These are phyloP conservation scores for Tausonia pullulans DNA, from an alignment of 1,284 basidiomycete genomes.

Conservation along the genomic window DNA sequence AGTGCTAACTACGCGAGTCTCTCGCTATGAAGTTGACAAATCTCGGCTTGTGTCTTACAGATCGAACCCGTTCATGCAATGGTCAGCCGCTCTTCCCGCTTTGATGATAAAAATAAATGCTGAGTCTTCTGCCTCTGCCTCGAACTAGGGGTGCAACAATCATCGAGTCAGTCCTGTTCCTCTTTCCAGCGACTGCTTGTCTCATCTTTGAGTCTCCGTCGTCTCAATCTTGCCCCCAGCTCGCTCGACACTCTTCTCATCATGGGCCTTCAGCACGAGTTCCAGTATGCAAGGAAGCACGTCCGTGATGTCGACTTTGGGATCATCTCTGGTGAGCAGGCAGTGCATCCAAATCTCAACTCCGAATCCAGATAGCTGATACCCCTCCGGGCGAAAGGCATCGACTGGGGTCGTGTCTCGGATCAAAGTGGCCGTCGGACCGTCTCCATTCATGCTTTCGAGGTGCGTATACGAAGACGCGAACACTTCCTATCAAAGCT, in stretches of 20 bases:
- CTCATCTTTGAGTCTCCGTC: neutral
- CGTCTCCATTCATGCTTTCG: slow-evolving; percentile 10
- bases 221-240: slow-evolving; percentile 1
- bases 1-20: slow-evolving; percentile 11
- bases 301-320: slow-evolving; percentile 55
- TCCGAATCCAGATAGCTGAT: neutral
- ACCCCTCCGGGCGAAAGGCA: neutral
- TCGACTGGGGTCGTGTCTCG: slow-evolving; percentile 11
- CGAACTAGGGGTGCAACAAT: slow-evolving; percentile 6
- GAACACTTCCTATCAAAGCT: no score
- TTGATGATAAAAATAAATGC: neutral
- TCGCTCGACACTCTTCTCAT: slow-evolving; percentile 79
- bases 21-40: neutral
- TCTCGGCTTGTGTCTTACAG: neutral
- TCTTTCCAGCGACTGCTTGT: neutral
- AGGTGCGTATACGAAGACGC: neutral
- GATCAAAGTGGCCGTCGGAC: neutral
- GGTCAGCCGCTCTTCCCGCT: neutral
- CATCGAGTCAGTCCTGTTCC: neutral
- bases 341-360: neutral
- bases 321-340: slow-evolving; percentile 1
- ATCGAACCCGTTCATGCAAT: slow-evolving; percentile 10
- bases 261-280: slow-evolving; percentile 73
- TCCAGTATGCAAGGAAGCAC: slow-evolving; percentile 56
- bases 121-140: neutral